Evolutionary conservation across 306 rosid genomes (phyloP), one percentile per base, ranked within the genome.

Genomic region (Pyrus betulifolia): DNA sequence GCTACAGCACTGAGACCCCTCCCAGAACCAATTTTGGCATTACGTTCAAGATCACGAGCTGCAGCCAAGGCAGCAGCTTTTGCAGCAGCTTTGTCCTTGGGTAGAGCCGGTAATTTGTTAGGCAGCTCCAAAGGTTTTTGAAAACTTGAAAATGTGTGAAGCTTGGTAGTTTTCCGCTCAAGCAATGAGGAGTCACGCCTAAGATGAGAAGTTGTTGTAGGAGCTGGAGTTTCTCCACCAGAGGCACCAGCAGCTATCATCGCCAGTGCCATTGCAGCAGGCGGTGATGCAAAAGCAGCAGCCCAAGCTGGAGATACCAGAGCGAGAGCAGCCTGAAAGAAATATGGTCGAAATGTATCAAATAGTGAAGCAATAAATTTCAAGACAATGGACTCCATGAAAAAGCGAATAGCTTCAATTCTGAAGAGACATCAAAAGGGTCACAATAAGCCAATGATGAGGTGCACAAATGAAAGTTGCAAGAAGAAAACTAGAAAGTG

Each of bases 231-330:
- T 81, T 95, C 99, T 74, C 85, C 86, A 80, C 97, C 91, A 33
- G 99, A 95, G 76, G 97, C 92, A 78, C 99, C 99, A 71, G 99
- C 99, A 68, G 97, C 99, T 76, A 92, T 87, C 99, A 95, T 95
- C 80, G 99, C 96, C 87, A 95, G 88, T 80, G 99, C 99, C 99
- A 95, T 88, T 62, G 99, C 91, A 69, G 99, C 88, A 76, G 99
- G 99, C 60, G 99, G 99, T 27, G 99, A 92, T 76, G 99, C 96
- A 87, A 95, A 95, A 74, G 97, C 97, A 80, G 97, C 99, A 83
- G 99, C 99, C 99, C 99, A 95, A 79, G 88, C 83, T 67, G 97
- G 96, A 84, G 99, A 80, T 74, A 92, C 86, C 99, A 95, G 83
- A 63, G 92, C 91, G 46, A 88, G 91, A 83, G 97, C 90, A 79